These are phyloP conservation scores for Leccinum rimulosum DNA, from an alignment of 768 basidiomycete genomes.

Conservation along the genomic window DNA sequence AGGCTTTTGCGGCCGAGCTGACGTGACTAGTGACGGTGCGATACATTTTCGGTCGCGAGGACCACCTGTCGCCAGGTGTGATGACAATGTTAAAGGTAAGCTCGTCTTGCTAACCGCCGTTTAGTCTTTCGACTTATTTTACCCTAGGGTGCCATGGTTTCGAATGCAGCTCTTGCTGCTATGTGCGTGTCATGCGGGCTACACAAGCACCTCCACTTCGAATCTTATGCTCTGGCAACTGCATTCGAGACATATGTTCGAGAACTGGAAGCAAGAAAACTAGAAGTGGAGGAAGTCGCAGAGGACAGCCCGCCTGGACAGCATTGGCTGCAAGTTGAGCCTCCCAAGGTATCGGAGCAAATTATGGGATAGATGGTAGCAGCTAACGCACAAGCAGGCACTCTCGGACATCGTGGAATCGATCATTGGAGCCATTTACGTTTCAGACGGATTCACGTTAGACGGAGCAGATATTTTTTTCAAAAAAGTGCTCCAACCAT, in stretches of 20 bases:
- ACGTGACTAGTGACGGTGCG: constrained; percentile 61
- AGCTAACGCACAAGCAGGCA: constrained; percentile 40
- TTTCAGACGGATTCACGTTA: constrained; percentile 69
- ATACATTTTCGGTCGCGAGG: constrained; percentile 64
- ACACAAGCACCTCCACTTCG: constrained; percentile 57
- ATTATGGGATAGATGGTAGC: constrained; percentile 1
- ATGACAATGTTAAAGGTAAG: constrained; percentile 74
- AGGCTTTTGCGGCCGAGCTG: background rate
- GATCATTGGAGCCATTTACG: constrained; percentile 72
- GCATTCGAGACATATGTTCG: constrained; percentile 54
- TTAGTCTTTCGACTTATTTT: background rate
- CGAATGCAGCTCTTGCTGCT: constrained; percentile 73
- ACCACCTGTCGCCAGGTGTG: constrained; percentile 67
- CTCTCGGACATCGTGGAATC: constrained; percentile 82
- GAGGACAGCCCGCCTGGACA: constrained; percentile 60
- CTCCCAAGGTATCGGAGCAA: constrained; percentile 61
- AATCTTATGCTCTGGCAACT: constrained; percentile 49
- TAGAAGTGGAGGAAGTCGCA: constrained; percentile 46
- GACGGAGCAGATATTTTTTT: constrained; percentile 64
- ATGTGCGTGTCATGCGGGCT: constrained; percentile 70
- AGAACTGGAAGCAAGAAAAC: constrained; percentile 44
- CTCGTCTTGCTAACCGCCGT: background rate
- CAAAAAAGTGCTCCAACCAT: constrained; percentile 66
- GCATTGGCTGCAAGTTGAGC: constrained; percentile 75
- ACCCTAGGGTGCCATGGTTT: constrained; percentile 78